Percentiles rank a stretch among this genome's conserved stretches.
Conservation (phyloP, 768 basidiomycete species). For the Tylopilus subfusipes region DNA sequence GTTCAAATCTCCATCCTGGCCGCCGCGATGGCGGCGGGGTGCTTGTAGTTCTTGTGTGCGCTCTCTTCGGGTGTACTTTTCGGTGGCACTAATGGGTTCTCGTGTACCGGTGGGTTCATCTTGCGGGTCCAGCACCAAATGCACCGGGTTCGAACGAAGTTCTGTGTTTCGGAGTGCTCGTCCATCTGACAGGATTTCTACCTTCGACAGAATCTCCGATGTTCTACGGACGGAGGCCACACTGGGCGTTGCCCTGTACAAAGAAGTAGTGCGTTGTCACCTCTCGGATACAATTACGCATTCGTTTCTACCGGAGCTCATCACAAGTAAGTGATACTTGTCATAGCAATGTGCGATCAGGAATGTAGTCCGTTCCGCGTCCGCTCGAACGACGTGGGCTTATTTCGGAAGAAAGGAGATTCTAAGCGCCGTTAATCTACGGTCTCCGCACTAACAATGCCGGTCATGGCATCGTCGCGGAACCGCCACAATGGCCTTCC, state of each 20-base stretch:
- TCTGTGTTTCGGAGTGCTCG: conserved; percentile 2
- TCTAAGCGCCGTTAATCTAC: conserved; percentile 19
- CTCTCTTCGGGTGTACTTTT: conserved; percentile 18
- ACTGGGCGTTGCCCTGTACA: neutral
- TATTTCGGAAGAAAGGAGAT: conserved; percentile 11
- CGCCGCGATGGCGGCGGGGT: conserved; percentile 28
- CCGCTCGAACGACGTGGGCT: neutral
- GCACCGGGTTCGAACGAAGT: conserved; percentile 8
- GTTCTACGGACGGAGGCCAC: conserved; percentile 7
- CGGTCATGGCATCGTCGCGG: conserved; percentile 23
- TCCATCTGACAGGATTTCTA: conserved; percentile 2
- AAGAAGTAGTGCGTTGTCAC: conserved; percentile 1
- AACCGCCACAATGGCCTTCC: conserved; percentile 27
- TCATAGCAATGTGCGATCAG: conserved; percentile 3
- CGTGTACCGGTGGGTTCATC: conserved; percentile 4
- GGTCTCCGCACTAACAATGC: conserved; percentile 21
- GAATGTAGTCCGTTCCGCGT: neutral
- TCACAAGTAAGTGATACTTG: neutral
- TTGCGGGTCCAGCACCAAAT: neutral
- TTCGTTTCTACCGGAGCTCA: conserved; percentile 7
- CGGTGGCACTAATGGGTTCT: conserved; percentile 16
- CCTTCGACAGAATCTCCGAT: conserved; percentile 13
- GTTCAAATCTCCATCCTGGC: conserved; percentile 20
- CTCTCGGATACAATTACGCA: neutral
- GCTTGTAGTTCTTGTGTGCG: conserved; percentile 16